Evolutionary conservation across 2,329 filamentous ascomycete genomes (phyloP), one percentile per base, ranked within the genome.

Genomic region (Monilinia vaccinii-corymbosi): DNA sequence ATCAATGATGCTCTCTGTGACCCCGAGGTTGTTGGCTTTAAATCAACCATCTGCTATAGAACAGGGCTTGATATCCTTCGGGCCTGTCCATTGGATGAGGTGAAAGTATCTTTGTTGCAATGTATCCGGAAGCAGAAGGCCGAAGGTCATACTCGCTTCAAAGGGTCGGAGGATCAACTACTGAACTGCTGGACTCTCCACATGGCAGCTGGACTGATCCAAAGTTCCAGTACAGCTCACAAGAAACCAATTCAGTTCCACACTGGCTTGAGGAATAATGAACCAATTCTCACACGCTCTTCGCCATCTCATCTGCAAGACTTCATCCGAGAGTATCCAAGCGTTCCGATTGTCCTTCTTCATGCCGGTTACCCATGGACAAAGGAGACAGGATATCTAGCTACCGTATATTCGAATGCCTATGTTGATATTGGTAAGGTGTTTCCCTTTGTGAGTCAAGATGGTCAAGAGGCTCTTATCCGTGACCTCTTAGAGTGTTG

Each of bases 401-500:
- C 90, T 0, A 83, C 82, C 0, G 84, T 88, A 25, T 94, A 91
- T 70, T 77, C 81, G 28, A 93, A 95, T 68, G 88, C 89, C 1
- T 94, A 91, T 69, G 82, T 90, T 14, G 91, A 95, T 69, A 83
- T 95, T 58, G 89, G 91, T 1, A 87, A 91, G 69, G 86, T 94
- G 0, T 95, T 94, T 62, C 89, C 89, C 0, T 86, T 85, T 73
- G 73, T 94, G 42, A 92, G 86, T 64, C 81, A 86, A 52, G 84
- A 90, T 61, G 91, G 89, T 0, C 89, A 95, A 71, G 84, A 88
- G 66, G 76, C 77, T 0, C 81, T 91, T 1, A 65, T 95, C 14
- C 82, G 85, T 48, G 82, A 94, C 69, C 83, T 88, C 1, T 73
- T 95, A 10, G 90, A 95, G 71, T 72, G 93, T 4, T 87, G 85